A percentile compares a stretch with the other conserved stretches of the same genome.
Conservation (phyloP, 805 yeast species). For the Clavispora asparagi region DNA sequence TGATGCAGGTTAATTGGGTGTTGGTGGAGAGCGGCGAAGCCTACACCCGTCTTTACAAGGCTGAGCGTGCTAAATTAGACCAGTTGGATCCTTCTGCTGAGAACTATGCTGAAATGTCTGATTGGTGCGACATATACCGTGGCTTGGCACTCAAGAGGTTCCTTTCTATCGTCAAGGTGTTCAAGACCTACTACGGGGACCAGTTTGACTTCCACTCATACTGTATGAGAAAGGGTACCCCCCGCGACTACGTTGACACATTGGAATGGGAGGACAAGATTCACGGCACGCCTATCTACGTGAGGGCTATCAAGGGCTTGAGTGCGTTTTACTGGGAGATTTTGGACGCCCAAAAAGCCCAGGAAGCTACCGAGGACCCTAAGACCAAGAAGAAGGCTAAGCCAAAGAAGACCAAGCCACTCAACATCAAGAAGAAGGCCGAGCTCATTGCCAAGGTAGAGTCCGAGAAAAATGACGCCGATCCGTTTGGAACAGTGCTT, state of each 20-base stretch:
- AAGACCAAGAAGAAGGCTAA: slow-evolving; percentile 37
- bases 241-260: slow-evolving; percentile 74
- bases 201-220: slow-evolving; percentile 94
- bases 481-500: slow-evolving; percentile 53
- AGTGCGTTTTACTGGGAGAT: slow-evolving; percentile 48
- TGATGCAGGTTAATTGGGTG: slow-evolving; percentile 91
- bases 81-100: slow-evolving; percentile 14
- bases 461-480: slow-evolving; percentile 46
- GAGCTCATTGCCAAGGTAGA: slow-evolving; percentile 45
- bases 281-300: slow-evolving; percentile 63
- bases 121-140: slow-evolving; percentile 40
- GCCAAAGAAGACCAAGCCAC: slow-evolving; percentile 52
- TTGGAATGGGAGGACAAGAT: slow-evolving; percentile 78
- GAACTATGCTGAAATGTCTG: slow-evolving; percentile 28
- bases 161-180: slow-evolving; percentile 59
- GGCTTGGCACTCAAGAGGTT: slow-evolving; percentile 83
- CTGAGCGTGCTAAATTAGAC: slow-evolving; percentile 17
- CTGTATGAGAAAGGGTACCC: slow-evolving; percentile 86
- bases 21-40: slow-evolving; percentile 81
- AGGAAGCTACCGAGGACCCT: slow-evolving; percentile 11
- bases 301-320: slow-evolving; percentile 66
- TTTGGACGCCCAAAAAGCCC: slow-evolving; percentile 22
- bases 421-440: slow-evolving; percentile 46
- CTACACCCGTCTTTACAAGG: slow-evolving; percentile 53
- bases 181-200: slow-evolving; percentile 68